Conservation (phyloP, 192 early-diverging fungal genomes). For the Chytriomyces sp. region DNA sequence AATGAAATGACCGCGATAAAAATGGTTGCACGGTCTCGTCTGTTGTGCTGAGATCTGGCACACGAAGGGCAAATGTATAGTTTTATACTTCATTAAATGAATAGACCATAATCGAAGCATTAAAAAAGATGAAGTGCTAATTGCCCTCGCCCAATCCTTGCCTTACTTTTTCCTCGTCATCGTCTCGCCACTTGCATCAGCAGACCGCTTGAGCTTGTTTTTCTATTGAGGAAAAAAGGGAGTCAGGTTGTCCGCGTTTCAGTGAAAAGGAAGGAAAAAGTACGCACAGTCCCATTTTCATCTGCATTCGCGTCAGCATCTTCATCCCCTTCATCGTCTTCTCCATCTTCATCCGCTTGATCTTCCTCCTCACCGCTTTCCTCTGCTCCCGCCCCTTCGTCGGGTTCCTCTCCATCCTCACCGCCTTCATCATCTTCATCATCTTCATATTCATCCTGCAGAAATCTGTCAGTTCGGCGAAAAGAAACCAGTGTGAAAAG, state of each 20-base stretch:
- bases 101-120: too few species aligned
- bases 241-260: not conserved
- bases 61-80: too few species aligned
- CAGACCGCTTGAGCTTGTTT: too few species aligned
- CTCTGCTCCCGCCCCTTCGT: not conserved
- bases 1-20: not conserved
- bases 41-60: too few species aligned
- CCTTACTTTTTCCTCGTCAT: too few species aligned
- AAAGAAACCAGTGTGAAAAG: not conserved
- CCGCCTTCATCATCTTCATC: conserved; percentile 5
- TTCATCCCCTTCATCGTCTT: conserved; percentile 1
- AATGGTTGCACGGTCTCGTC: too few species aligned
- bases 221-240: too few species aligned
- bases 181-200: too few species aligned
- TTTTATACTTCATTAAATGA: too few species aligned
- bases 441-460: conserved; percentile 18
- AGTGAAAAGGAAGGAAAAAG: not conserved
- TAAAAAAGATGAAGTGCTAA: too few species aligned
- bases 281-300: not conserved
- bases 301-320: not conserved
- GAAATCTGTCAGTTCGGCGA: not conserved
- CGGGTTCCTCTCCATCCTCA: not conserved
- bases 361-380: not conserved
- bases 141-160: too few species aligned
- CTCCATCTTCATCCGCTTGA: not conserved